Evolutionary conservation across 2,329 filamentous ascomycete species (phyloP).

Genomic region (Magnaporthales sp.): DNA sequence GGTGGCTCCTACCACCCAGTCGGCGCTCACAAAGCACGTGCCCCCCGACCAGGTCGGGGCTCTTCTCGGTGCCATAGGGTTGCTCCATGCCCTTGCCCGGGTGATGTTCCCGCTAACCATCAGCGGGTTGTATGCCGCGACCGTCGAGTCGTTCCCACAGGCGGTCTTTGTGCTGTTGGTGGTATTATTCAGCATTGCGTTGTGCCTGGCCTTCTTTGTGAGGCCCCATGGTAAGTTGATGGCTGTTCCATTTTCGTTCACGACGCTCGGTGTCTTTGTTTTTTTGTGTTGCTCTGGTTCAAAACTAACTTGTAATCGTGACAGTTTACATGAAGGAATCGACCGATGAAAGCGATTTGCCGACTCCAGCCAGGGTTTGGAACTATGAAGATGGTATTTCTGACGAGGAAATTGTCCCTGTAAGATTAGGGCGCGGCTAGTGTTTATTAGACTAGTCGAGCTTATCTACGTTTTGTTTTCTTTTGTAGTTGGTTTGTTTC

Average conservation of each 20-base stretch:
- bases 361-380: not conserved
- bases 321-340: constrained; percentile 4
- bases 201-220: constrained; percentile 62
- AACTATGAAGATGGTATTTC: constrained; percentile 7
- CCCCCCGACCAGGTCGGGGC: constrained; percentile 74
- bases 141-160: constrained; percentile 70
- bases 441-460: too few species aligned
- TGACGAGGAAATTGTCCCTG: constrained; percentile 14
- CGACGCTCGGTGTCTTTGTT: not conserved
- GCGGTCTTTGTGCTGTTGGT: constrained; percentile 73
- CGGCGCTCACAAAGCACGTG: constrained; percentile 83
- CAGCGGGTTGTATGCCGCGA: constrained; percentile 76
- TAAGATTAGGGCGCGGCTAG: not conserved
- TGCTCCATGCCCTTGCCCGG: constrained; percentile 74
- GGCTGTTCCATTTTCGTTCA: not conserved
- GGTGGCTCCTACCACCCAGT: constrained; percentile 75
- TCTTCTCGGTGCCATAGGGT: constrained; percentile 77
- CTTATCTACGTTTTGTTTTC: not conserved
- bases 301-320: not conserved
- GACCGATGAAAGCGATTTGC: not conserved
- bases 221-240: constrained; percentile 60
- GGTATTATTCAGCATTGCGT: constrained; percentile 55
- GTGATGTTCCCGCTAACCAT: constrained; percentile 76
- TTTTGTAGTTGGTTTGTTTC: not conserved
- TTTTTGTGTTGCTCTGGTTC: not conserved